A percentile compares a stretch with the other conserved stretches of the same genome.
phyloP scores from a whole-genome alignment of 768 basidiomycete genomes.

The Rhizopogon rudus region DNA sequence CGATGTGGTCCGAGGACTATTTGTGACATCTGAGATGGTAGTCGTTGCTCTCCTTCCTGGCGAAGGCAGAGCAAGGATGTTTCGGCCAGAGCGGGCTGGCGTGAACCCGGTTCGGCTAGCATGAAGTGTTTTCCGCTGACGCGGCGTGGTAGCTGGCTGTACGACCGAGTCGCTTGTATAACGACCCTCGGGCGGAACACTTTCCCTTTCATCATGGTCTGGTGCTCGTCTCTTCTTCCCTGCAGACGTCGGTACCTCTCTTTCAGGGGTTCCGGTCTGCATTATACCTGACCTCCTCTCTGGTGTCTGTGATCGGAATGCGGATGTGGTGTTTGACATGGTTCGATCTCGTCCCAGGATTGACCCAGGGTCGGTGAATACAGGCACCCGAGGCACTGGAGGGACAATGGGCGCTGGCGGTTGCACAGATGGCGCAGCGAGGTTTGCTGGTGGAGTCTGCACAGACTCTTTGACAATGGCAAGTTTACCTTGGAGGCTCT shows the following conservation, averaged over 20 bases:
- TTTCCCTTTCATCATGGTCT: slow-evolving; percentile 66
- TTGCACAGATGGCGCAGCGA: slow-evolving; percentile 4
- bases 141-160: slow-evolving; percentile 46
- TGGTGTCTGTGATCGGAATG: slow-evolving; percentile 49
- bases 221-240: slow-evolving; percentile 74
- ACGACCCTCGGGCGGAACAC: slow-evolving; percentile 66
- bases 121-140: slow-evolving; percentile 54
- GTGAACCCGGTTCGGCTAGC: slow-evolving; percentile 67
- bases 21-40: slow-evolving; percentile 57
- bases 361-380: slow-evolving; percentile 5
- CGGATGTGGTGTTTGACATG: slow-evolving; percentile 40
- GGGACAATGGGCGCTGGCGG: slow-evolving; percentile 12
- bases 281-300: slow-evolving; percentile 31
- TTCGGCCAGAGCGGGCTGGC: slow-evolving; percentile 50
- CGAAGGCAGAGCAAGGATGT: slow-evolving; percentile 29
- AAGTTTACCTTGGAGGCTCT: slow-evolving; percentile 65
- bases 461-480: slow-evolving; percentile 37
- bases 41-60: slow-evolving; percentile 44
- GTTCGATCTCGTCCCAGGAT: slow-evolving; percentile 13
- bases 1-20: slow-evolving; percentile 44
- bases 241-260: slow-evolving; percentile 33
- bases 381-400: slow-evolving; percentile 16
- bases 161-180: slow-evolving; percentile 31
- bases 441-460: slow-evolving; percentile 24
- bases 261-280: slow-evolving; percentile 46